phyloP scores from a whole-genome alignment of 2,329 filamentous ascomycete genomes.

The Plenodomus biglobosus region DNA sequence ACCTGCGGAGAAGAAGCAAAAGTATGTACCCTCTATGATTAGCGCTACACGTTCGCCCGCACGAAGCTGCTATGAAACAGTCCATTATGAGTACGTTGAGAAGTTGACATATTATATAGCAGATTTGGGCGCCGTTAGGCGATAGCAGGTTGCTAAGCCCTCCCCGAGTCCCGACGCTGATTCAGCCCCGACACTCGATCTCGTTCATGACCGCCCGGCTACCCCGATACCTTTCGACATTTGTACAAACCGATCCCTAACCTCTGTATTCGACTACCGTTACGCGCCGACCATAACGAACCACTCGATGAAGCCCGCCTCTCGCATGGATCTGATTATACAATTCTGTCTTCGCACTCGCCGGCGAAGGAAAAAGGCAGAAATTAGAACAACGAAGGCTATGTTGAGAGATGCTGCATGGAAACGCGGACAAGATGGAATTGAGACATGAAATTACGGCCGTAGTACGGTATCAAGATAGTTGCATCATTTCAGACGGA shows the following conservation, averaged over 20 bases:
- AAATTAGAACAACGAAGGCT: conserved; percentile 4
- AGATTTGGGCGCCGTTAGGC: conserved; percentile 93
- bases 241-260: conserved; percentile 28
- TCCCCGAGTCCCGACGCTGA: conserved; percentile 35
- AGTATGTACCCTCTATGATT: conserved; percentile 85
- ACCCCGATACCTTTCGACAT: conserved; percentile 32
- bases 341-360: conserved; percentile 9
- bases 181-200: conserved; percentile 36
- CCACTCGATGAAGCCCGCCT: conserved; percentile 15
- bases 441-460: conserved; percentile 27
- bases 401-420: background rate
- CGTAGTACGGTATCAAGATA: conserved; percentile 28
- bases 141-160: conserved; percentile 36
- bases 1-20: conserved; percentile 99
- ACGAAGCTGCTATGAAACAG: conserved; percentile 66
- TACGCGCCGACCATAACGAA: conserved; percentile 18
- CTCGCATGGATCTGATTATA: background rate
- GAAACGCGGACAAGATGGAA: conserved; percentile 13
- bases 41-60: conserved; percentile 70
- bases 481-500: conserved; percentile 18
- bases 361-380: conserved; percentile 27
- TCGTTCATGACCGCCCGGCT: conserved; percentile 38
- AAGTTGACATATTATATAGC: conserved; percentile 64
- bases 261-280: conserved; percentile 23
- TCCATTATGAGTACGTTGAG: no score